Evolutionary conservation across 768 basidiomycete genomes (phyloP), one percentile per base, ranked within the genome.

Genomic region (Tricholoma terreum): DNA sequence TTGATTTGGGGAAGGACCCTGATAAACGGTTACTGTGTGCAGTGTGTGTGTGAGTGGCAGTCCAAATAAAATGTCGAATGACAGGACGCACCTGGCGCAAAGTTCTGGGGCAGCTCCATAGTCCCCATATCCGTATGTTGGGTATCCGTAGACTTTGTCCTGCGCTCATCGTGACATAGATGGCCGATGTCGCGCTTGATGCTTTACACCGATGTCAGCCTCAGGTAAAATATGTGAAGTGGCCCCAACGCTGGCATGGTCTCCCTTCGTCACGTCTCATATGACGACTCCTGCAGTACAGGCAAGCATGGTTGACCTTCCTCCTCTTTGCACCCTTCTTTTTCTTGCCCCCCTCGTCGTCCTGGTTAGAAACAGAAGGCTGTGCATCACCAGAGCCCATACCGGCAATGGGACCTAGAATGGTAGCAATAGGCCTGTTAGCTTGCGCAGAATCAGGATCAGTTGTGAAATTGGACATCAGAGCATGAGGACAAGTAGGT

Each of bases 181-280:
- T 97, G 93, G 0, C 93, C 92, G 59, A 98, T 98, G 71, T 98
- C 95, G 36, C 96, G 86, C 71, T 98, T 98, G 65, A 98, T 92
- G 66, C 94, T 95, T 27, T 42, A 58, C 19, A 15, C 48, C 30
- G 52, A n/a, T 56, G 55, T 57, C n/a, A 53, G 60, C 43, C n/a
- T 35, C 65, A 22, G 15, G 17, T 11, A 45, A 21, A 57, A 52
- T 30, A 42, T 49, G 22, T n/a, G 46, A 64, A 51, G 21, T 34
- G 38, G 36, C 69, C 94, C 94, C 94, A 96, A 63, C 95, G 85
- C 65, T 94, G 90, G 71, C 95, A 97, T 14, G 94, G 94, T 35
- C 89, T 77, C 15, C 90, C 89, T 65, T 92, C 91, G 68, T 92
- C 91, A 75, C 91, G 92, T 7, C 89, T 91, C 90, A 93, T 91